Evolutionary conservation across 441 rosid genomes (phyloP).

Genomic region (Codiaeum variegatum): DNA sequence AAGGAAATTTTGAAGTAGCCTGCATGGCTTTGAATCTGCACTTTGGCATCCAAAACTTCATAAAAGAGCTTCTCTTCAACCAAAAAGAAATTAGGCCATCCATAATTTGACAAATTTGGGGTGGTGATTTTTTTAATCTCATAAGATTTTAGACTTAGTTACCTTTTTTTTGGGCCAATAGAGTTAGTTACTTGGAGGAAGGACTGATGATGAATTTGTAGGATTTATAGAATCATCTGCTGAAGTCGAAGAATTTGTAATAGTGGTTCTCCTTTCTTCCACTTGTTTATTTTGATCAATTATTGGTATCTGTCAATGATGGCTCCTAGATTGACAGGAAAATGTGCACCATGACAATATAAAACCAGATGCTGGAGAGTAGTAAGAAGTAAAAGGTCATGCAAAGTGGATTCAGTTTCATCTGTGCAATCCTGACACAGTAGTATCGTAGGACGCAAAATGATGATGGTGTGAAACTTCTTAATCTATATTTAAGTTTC

Average conservation of each 20-base stretch:
- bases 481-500: not conserved
- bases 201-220: slow-evolving; percentile 30
- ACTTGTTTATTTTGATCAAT: slow-evolving; percentile 41
- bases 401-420: not conserved
- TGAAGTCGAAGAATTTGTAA: slow-evolving; percentile 25
- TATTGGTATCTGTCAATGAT: slow-evolving; percentile 57
- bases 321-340: slow-evolving; percentile 41
- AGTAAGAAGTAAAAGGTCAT: not conserved
- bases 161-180: too few species aligned
- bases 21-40: slow-evolving; percentile 27
- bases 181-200: slow-evolving; percentile 42
- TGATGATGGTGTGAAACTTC: not conserved
- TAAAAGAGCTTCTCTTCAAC: slow-evolving; percentile 34
- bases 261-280: slow-evolving; percentile 35
- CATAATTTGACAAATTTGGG: slow-evolving; percentile 49
- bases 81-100: slow-evolving; percentile 42
- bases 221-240: slow-evolving; percentile 35
- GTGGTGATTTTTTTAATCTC: slow-evolving; percentile 35
- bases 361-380: not conserved
- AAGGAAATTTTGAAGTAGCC: slow-evolving; percentile 36
- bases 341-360: not conserved
- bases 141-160: too few species aligned
- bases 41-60: slow-evolving; percentile 22
- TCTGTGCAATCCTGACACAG: too few species aligned
- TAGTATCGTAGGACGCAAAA: not conserved